Conservation (phyloP, 2,329 filamentous ascomycete genomes). For the Scolecobasidium constrictum region DNA sequence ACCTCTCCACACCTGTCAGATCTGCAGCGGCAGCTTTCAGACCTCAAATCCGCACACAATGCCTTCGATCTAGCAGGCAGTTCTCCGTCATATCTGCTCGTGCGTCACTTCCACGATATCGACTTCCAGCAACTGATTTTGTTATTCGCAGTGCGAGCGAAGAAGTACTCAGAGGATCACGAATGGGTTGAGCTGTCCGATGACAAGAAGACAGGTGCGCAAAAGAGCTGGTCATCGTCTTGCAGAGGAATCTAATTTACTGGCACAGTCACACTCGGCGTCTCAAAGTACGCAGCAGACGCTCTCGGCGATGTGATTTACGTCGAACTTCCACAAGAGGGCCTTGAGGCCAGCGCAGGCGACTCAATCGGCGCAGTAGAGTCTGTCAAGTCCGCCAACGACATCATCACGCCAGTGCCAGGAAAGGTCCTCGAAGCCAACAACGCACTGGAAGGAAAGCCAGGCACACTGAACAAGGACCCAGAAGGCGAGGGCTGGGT, state of each 20-base stretch:
- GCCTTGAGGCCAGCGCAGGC: slow-evolving; percentile 58
- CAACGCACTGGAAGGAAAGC: slow-evolving; percentile 67
- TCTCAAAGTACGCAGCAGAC: slow-evolving; percentile 83
- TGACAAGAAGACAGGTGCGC: slow-evolving; percentile 65
- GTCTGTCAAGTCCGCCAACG: slow-evolving; percentile 96
- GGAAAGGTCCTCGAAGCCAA: slow-evolving; percentile 72
- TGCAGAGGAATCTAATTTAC: too few species aligned
- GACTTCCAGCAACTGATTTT: background rate
- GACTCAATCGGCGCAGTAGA: slow-evolving; percentile 91
- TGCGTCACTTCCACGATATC: background rate
- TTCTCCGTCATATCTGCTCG: slow-evolving; percentile 1
- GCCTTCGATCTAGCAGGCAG: background rate
- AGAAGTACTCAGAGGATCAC: slow-evolving; percentile 93
- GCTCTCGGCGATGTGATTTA: slow-evolving; percentile 94
- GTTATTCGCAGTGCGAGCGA: slow-evolving; percentile 43
- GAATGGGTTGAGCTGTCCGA: slow-evolving; percentile 90
- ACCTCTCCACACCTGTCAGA: slow-evolving; percentile 6
- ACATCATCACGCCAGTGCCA: slow-evolving; percentile 81
- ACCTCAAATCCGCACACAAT: background rate
- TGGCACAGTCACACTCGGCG: slow-evolving; percentile 57
- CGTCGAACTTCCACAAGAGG: slow-evolving; percentile 76
- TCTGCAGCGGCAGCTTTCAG: background rate
- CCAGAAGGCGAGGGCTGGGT: slow-evolving; percentile 92
- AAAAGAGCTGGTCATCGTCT: slow-evolving; percentile 15
- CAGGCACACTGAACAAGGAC: slow-evolving; percentile 76